phyloP scores from a whole-genome alignment of 129 eudicot species.

The Lonicera japonica region DNA sequence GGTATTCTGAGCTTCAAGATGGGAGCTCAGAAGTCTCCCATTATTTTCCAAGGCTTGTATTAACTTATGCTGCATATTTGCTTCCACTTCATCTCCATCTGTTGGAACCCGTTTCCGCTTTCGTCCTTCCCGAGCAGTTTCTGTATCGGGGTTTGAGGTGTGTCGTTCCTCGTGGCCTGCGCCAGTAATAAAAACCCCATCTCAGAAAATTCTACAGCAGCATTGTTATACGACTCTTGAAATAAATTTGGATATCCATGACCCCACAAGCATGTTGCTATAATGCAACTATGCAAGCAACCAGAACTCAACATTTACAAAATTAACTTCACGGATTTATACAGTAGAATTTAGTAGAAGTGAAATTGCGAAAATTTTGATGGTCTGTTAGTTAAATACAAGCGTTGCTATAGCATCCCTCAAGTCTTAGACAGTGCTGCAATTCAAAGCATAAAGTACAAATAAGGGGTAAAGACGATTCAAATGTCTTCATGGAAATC shows the following conservation, averaged over 20 bases:
- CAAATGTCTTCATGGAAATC: background rate
- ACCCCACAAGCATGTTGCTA: too few relatives aligned
- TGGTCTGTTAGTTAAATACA: background rate
- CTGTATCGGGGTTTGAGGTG: slow-evolving; percentile 24
- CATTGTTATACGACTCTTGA: background rate
- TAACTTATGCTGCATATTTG: slow-evolving; percentile 36
- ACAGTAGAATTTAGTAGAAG: too few relatives aligned
- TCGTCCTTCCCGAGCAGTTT: slow-evolving; percentile 28
- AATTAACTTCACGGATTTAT: too few relatives aligned
- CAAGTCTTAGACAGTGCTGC: background rate
- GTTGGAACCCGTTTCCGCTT: slow-evolving; percentile 43
- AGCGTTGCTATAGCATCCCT: background rate
- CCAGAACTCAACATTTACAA: too few relatives aligned
- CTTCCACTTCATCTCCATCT: slow-evolving; percentile 31
- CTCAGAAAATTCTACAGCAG: background rate
- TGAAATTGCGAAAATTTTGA: too few relatives aligned
- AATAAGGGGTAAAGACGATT: background rate
- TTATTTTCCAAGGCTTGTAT: slow-evolving; percentile 67
- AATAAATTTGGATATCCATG: too few relatives aligned
- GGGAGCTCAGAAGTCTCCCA: slow-evolving; percentile 60
- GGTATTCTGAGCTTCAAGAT: slow-evolving; percentile 68
- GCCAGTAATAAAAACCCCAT: slow-evolving; percentile 13
- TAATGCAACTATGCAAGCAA: too few relatives aligned
- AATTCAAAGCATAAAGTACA: background rate
- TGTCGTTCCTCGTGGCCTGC: slow-evolving; percentile 28